phyloP scores from a whole-genome alignment of 2,329 filamentous ascomycete species.

The Tolypocladium tropicale region DNA sequence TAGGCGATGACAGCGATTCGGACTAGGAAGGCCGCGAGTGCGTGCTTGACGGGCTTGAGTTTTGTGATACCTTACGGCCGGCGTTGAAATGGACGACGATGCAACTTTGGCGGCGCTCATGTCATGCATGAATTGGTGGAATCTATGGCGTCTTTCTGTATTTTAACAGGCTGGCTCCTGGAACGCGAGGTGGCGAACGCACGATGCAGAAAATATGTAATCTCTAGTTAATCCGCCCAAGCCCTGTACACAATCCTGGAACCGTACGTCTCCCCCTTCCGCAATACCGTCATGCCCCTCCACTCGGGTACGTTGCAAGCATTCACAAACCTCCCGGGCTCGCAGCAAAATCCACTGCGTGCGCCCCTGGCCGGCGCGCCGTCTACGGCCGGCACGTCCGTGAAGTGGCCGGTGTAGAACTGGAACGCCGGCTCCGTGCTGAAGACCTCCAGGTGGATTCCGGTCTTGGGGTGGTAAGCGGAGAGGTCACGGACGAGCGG shows the following conservation, averaged over 20 bases:
- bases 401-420: constrained; percentile 86
- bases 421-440: constrained; percentile 96
- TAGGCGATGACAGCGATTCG: constrained; percentile 59
- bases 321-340: constrained; percentile 86
- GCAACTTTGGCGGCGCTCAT: background rate
- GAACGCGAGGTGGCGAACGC: background rate
- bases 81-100: background rate
- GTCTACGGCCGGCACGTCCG: constrained; percentile 62
- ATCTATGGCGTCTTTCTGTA: background rate
- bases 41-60: background rate
- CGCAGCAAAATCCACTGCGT: constrained; percentile 78
- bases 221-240: constrained; percentile 60
- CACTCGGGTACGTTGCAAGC: constrained; percentile 74
- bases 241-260: constrained; percentile 72
- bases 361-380: constrained; percentile 52
- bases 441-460: constrained; percentile 73
- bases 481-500: constrained; percentile 58
- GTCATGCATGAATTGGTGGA: background rate
- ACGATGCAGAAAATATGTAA: background rate
- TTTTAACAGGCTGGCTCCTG: background rate
- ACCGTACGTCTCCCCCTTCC: constrained; percentile 77
- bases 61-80: background rate
- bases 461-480: constrained; percentile 63
- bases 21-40: constrained; percentile 26
- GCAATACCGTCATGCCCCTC: constrained; percentile 68